These are phyloP conservation scores for Hydrangea macrophylla DNA, from an alignment of 148 eudicot species.

Conservation along the genomic window DNA sequence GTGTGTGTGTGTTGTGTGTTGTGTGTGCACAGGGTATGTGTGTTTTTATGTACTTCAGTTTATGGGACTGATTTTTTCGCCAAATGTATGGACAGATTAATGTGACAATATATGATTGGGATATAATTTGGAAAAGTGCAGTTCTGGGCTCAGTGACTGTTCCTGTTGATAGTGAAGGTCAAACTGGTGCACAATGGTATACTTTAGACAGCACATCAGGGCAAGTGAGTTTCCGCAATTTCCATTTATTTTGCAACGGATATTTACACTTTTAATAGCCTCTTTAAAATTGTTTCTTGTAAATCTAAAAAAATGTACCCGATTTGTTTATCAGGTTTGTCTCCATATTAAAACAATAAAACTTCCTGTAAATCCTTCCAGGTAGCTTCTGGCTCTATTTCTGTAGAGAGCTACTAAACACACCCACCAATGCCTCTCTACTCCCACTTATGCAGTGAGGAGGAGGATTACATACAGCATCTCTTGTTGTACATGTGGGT, in stretches of 20 bases:
- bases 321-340: constrained; percentile 63
- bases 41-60: background rate
- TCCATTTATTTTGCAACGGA: background rate
- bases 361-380: constrained; percentile 48
- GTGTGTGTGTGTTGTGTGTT: too few relatives aligned
- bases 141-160: constrained; percentile 79
- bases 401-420: too few relatives aligned
- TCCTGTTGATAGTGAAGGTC: constrained; percentile 71
- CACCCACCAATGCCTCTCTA: too few relatives aligned
- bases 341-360: constrained; percentile 61
- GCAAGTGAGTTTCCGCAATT: constrained; percentile 43
- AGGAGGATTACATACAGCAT: too few relatives aligned
- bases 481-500: too few relatives aligned
- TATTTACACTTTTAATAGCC: too few relatives aligned
- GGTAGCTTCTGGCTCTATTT: constrained; percentile 40
- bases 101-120: constrained; percentile 94
- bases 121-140: constrained; percentile 90
- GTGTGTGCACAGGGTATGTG: too few relatives aligned
- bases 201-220: constrained; percentile 77
- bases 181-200: constrained; percentile 80
- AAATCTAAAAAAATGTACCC: background rate
- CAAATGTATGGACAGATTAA: constrained; percentile 53
- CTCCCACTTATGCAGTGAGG: too few relatives aligned
- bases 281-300: background rate
- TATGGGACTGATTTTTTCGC: constrained; percentile 3